These are phyloP conservation scores for Lithocarpus polystachyus DNA, from an alignment of 306 rosid species.

Conservation along the genomic window DNA sequence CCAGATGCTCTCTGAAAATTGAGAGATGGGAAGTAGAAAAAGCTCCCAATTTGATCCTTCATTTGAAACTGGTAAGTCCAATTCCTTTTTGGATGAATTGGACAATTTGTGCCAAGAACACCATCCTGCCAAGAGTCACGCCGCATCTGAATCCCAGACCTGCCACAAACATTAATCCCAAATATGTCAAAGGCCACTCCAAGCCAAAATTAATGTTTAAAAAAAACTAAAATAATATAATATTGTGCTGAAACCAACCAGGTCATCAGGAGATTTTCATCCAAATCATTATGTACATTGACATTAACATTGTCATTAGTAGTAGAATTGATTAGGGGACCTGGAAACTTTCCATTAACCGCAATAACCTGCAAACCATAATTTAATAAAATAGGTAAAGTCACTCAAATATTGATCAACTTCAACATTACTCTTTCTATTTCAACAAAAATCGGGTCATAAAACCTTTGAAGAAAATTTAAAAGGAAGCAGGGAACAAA, in stretches of 20 bases:
- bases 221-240: neutral
- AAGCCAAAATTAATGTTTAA: neutral
- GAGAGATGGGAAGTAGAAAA: constrained; percentile 79
- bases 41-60: constrained; percentile 97
- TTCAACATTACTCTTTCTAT: neutral
- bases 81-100: constrained; percentile 80
- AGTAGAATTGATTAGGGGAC: constrained; percentile 65
- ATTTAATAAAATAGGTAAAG: neutral
- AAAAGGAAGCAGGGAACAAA: neutral
- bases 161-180: constrained; percentile 26
- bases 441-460: neutral
- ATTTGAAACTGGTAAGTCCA: constrained; percentile 94
- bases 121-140: constrained; percentile 88
- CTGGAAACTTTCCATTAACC: constrained; percentile 72
- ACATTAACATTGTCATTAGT: constrained; percentile 67
- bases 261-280: constrained; percentile 67
- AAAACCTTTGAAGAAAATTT: neutral
- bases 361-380: constrained; percentile 65
- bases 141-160: constrained; percentile 88
- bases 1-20: constrained; percentile 84
- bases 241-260: constrained; percentile 51
- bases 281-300: constrained; percentile 67
- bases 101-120: constrained; percentile 86
- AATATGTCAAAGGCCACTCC: constrained; percentile 4
- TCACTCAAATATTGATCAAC: neutral